These are phyloP conservation scores for Cyberlindnera saturnus DNA, from an alignment of 805 yeast species.

Conservation along the genomic window DNA sequence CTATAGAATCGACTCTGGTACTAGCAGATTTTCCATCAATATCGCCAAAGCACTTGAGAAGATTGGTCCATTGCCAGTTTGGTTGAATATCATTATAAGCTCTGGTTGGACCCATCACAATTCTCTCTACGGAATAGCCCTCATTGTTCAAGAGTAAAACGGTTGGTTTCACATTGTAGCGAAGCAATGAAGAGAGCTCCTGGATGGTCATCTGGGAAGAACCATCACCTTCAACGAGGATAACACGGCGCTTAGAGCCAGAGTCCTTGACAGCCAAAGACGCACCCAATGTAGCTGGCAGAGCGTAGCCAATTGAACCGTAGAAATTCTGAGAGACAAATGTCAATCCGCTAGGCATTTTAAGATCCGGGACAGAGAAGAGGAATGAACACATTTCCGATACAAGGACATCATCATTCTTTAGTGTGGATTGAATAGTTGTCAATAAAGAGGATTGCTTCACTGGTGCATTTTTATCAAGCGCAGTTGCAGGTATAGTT, in stretches of 20 bases:
- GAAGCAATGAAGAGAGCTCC: slow-evolving; percentile 54
- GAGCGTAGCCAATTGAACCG: slow-evolving; percentile 63
- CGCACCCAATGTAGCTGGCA: slow-evolving; percentile 61
- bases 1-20: slow-evolving; percentile 32
- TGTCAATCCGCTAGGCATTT: slow-evolving; percentile 42
- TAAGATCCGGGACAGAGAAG: slow-evolving; percentile 52
- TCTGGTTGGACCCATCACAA: slow-evolving; percentile 50
- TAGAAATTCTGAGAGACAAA: slow-evolving; percentile 59
- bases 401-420: slow-evolving; percentile 50
- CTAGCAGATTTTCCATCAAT: slow-evolving; percentile 33
- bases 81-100: slow-evolving; percentile 56
- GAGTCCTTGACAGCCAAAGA: slow-evolving; percentile 49
- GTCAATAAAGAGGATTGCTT: slow-evolving; percentile 39
- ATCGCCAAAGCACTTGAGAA: slow-evolving; percentile 52
- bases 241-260: slow-evolving; percentile 32
- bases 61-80: slow-evolving; percentile 44
- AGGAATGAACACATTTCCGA: slow-evolving; percentile 65
- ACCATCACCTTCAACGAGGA: slow-evolving; percentile 63
- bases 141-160: slow-evolving; percentile 56
- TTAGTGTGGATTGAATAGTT: slow-evolving; percentile 43
- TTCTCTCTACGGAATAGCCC: slow-evolving; percentile 62
- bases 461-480: slow-evolving; percentile 7
- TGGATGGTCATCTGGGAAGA: slow-evolving; percentile 63
- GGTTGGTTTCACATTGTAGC: slow-evolving; percentile 50
- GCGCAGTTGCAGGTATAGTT: background rate